A percentile compares a stretch with the other conserved stretches of the same genome.
Evolutionary conservation across 352 stramenopile species (phyloP).

Genomic region (Elongisporangium anandrum): DNA sequence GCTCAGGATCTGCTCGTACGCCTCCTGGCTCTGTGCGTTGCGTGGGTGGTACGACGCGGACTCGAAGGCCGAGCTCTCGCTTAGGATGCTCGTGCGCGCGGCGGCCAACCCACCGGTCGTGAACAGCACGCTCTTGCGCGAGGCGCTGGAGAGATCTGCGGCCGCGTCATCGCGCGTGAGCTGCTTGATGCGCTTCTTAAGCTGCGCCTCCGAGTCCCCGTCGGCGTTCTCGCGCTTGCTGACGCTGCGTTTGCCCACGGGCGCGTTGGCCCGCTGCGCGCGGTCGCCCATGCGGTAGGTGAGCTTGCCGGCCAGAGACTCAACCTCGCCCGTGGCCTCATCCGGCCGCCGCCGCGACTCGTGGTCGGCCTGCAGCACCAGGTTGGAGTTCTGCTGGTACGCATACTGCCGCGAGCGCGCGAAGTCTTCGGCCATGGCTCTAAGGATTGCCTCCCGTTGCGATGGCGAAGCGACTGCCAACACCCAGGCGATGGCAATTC

Average conservation of each 20-base stretch:
- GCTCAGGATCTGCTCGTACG: conserved; percentile 88
- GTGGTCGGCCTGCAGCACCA: conserved; percentile 91
- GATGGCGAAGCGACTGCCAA: conserved; percentile 1
- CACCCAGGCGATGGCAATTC: too few relatives aligned
- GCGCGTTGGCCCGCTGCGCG: conserved; percentile 56
- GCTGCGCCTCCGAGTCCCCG: conserved; percentile 36
- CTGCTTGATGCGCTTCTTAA: conserved; percentile 73
- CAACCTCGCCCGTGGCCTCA: conserved; percentile 85
- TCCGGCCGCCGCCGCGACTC: conserved; percentile 73
- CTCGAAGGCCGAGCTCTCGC: conserved; percentile 70
- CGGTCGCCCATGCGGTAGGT: conserved; percentile 83
- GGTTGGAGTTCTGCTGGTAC: conserved; percentile 92
- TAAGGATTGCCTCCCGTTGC: not conserved
- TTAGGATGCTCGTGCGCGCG: conserved; percentile 55
- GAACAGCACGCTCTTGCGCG: conserved; percentile 39
- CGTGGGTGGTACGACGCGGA: conserved; percentile 84
- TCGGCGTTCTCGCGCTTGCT: conserved; percentile 20
- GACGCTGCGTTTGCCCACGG: conserved; percentile 31
- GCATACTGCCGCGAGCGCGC: conserved; percentile 89
- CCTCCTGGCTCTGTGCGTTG: conserved; percentile 80
- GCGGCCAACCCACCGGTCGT: conserved; percentile 39
- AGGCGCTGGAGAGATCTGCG: conserved; percentile 3
- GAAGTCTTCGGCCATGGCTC: conserved; percentile 85
- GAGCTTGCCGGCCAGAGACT: conserved; percentile 76
- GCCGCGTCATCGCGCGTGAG: conserved; percentile 21